A percentile compares a stretch with the other conserved stretches of the same genome.
These are phyloP conservation scores for Diplogelasinospora grovesii DNA, from an alignment of 495 filamentous ascomycete genomes.

Conservation along the genomic window DNA sequence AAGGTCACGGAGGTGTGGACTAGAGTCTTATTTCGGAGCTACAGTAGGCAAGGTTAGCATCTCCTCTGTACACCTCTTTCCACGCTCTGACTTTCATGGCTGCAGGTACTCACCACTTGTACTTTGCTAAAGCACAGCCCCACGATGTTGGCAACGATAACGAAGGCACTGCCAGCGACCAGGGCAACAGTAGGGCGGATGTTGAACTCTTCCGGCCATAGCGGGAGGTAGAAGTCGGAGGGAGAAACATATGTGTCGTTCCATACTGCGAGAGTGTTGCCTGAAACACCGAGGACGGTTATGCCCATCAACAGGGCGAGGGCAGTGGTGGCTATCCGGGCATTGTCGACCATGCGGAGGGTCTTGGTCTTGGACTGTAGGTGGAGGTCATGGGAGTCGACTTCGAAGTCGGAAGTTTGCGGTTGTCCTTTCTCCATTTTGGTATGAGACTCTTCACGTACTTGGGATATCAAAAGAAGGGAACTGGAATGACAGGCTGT, in stretches of 20 bases:
- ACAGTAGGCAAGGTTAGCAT: neutral
- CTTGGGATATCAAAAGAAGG: no score
- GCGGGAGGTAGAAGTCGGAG: conserved; percentile 32
- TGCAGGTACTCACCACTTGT: conserved; percentile 25
- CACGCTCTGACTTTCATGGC: no score
- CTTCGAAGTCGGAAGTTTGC: conserved; percentile 28
- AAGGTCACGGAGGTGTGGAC: conserved; percentile 35
- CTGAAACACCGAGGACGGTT: conserved; percentile 42
- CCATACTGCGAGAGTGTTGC: conserved; percentile 42
- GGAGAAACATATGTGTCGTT: conserved; percentile 39
- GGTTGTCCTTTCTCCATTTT: conserved; percentile 21
- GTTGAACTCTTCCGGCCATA: conserved; percentile 49
- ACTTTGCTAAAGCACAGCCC: conserved; percentile 38
- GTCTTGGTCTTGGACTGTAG: conserved; percentile 29
- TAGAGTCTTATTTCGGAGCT: conserved; percentile 37
- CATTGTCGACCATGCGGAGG: conserved; percentile 33
- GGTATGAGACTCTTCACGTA: no score
- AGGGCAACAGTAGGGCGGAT: conserved; percentile 44
- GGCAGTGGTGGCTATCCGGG: conserved; percentile 37
- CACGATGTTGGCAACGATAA: conserved; percentile 35
- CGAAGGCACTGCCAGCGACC: conserved; percentile 38
- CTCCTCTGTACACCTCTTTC: no score
- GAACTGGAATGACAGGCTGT: no score
- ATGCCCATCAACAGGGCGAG: conserved; percentile 44
- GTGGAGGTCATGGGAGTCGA: conserved; percentile 28